Base-by-base conservation (phyloP, 305 asterid species). In the Lippia alba region DNA sequence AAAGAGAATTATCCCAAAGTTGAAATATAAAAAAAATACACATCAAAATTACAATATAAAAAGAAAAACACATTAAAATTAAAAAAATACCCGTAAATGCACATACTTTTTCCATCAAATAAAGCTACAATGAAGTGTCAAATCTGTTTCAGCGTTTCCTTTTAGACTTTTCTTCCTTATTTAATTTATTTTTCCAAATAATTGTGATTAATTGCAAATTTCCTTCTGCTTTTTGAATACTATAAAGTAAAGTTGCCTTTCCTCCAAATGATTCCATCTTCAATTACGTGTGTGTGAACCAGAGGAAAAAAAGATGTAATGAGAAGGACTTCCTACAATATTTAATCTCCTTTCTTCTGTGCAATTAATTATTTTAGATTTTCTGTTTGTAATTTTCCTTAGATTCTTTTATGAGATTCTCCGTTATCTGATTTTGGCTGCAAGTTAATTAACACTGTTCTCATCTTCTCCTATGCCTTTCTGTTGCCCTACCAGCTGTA, bases 381-480 rank as follows among this genome's bases (percentile, higher is more conserved):
- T 36, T 36, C 41, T 36, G 9, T 36, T 36, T 36, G 41, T 36
- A 36, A 4, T 11, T 44, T 44, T 10, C 3, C 10, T 44, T 44
- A 7, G 14, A 10, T 10, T 51, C 53, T 51, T 5, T 53, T 40
- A 12, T 7, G 18, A 7, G 3, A 11, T 36, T 36, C 0, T 41
- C 14, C n/a, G n/a, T 17, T 18, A 1, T 30, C 9, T 10, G 20
- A 14, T 12, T 34, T 34, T 39, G 24, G 34, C 44, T 73, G 8
- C 8, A 41, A 50, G 6, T 15, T 15, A 50, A 3, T 15, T 14
- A 36, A 9, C 15, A 56, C 2, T 24, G 1, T 33, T 72, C 34
- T 64, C 65, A 32, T 19, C 58, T 59, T 59, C 39, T 16, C 57
- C 50, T 3, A 73, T 24, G 69, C 44, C 39, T 73, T 19, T 40